Evolutionary conservation across 495 filamentous ascomycete species (phyloP), one percentile per base, ranked within the genome.

Genomic region (Penicillium steckii): DNA sequence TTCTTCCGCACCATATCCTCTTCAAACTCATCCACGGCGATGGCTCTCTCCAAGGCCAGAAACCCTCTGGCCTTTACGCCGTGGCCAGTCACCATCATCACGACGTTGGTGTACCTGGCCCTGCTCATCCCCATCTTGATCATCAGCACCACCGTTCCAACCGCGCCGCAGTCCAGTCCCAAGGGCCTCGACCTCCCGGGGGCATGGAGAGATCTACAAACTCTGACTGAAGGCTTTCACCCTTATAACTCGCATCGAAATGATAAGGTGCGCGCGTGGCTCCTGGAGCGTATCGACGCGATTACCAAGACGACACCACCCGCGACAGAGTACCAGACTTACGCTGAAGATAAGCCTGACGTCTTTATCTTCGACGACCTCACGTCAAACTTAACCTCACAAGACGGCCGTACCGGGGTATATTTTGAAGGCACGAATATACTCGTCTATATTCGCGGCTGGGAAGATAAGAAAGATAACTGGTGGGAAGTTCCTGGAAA

Each of bases 381-480:
- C 37, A 71, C 72, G 8, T 89, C 89, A n/a, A 97, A 98, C 69
- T 77, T 88, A 46, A 91, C 91, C 1, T 78, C 74, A 30, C 55
- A 63, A 12, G 67, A 69, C 30, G 56, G 65, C 19, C 55, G 50
- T 8, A 56, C 68, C 25, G 80, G 76, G 17, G 62, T 78, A 30
- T 97, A 97, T 60, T 95, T 93, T 57, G 92, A 97, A 71, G 90
- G 90, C 17, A 94, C 83, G 29, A 98, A 98, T 61, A 87, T 97
- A 59, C 82, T 96, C 45, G 85, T 97, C 12, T 95, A 96, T 61
- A 86, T 98, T 55, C 84, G 87, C 24, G 94, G 94, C 9, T 84
- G 78, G 42, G 82, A 88, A 50, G 90, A 95, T 59, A 77, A 82
- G 46, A 66, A 76, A 2, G 79, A 78, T 5, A 74, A 77, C 10